Evolutionary conservation across 2,329 filamentous ascomycete genomes (phyloP), one percentile per base, ranked within the genome.

Genomic region (Elsinoe perseae): DNA sequence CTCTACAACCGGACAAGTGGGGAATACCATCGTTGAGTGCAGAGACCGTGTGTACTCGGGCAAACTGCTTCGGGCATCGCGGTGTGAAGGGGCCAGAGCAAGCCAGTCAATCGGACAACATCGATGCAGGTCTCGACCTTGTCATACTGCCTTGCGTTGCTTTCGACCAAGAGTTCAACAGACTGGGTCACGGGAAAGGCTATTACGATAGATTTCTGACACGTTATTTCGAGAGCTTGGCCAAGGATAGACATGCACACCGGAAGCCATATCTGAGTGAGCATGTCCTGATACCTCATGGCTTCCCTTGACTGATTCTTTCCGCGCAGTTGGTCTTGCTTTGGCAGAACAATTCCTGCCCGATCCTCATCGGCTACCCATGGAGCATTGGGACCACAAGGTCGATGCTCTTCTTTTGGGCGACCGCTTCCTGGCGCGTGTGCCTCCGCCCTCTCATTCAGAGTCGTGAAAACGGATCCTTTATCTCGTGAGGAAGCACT

Each of bases 121-220:
- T 54, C 57, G 66, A 62, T 56, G 67, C 48, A 27, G 79, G 80
- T 7, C 75, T 98, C 40, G 92, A 98, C 69, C 71, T 98, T 62
- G 87, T 98, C 61, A 78, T 98, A 25, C 82, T 97, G 77, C 93
- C 93, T 1, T 93, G 91, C 10, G 87, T 98, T 65, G 92, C 89
- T 2, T 98, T 98, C 71, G 91, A 96, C 69, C 76, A 76, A 2
- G 75, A 74, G 10, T 80, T 93, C 59, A 81, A 85, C 62, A 81
- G 93, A 64, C 79, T 97, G 18, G 93, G 93, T 38, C 93, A 98
- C 71, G 93, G 93, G 57, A 95, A 89, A 71, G 93, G 93, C 28
- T 98, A 95, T 74, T 98, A 98, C 76, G 93, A 98, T 74, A 87
- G 84, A 70, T 98, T 95, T 71, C 74, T 98, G 67, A 82, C 85